Conservation (phyloP, 176 grass and related monocot species). For the Oryza coarctata region DNA sequence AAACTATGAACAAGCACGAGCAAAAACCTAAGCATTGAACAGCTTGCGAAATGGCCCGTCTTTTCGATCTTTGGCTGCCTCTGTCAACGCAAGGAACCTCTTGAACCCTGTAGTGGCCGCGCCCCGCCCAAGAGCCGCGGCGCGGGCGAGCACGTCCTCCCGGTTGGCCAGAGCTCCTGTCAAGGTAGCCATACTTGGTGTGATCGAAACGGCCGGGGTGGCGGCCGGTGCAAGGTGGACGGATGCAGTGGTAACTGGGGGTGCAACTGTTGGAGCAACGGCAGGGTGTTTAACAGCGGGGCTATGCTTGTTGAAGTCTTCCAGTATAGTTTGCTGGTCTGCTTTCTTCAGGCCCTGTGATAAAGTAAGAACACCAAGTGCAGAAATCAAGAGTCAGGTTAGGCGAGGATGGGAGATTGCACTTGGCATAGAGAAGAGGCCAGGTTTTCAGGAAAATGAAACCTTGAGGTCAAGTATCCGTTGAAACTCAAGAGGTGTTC, state of each 20-base stretch:
- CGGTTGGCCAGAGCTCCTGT: slow-evolving; percentile 65
- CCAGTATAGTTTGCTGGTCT: slow-evolving; percentile 89
- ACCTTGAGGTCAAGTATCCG: slow-evolving; percentile 99
- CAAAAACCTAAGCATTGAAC: slow-evolving; percentile 66
- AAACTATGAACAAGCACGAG: slow-evolving; percentile 33
- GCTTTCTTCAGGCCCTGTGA: slow-evolving; percentile 93
- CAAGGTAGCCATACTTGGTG: slow-evolving; percentile 37
- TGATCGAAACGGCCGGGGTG: slow-evolving; percentile 34
- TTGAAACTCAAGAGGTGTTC: slow-evolving; percentile 89
- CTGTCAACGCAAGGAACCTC: slow-evolving; percentile 94
- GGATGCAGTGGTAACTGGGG: slow-evolving; percentile 40
- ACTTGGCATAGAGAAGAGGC: not conserved
- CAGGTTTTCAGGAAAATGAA: slow-evolving; percentile 10
- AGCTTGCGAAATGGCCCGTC: slow-evolving; percentile 97
- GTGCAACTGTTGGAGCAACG: slow-evolving; percentile 42
- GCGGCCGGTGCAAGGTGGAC: slow-evolving; percentile 36
- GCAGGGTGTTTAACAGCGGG: slow-evolving; percentile 69
- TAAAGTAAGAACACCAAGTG: not conserved
- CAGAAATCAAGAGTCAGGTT: not conserved
- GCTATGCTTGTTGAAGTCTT: slow-evolving; percentile 91
- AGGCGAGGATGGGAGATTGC: not conserved
- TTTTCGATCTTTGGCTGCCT: slow-evolving; percentile 94
- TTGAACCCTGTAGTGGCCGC: slow-evolving; percentile 95
- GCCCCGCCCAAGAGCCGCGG: slow-evolving; percentile 84
- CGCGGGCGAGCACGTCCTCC: slow-evolving; percentile 90